Evolutionary conservation across 2,329 filamentous ascomycete species (phyloP), one percentile per base, ranked within the genome.

Genomic region (Microsporum ferrugineum): DNA sequence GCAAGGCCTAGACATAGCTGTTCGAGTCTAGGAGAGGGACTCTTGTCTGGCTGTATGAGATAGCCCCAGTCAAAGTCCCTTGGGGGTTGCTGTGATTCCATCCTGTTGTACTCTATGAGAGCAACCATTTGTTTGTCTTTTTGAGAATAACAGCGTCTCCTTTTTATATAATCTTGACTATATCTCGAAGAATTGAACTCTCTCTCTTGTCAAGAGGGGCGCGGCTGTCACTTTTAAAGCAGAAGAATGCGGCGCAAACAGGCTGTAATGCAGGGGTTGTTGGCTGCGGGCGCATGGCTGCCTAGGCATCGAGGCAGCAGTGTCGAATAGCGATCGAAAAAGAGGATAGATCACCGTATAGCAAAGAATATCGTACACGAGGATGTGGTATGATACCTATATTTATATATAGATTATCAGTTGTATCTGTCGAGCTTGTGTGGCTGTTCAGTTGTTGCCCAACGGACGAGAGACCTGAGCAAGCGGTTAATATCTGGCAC

Each of bases 1-100:
- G 83, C 86, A 66, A 91, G 84, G 36, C 86, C 84, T 66, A 84
- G 76, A 65, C 90, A 79, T 36, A 91, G 77, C 60, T 85, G 84
- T 71, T 88, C 82, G 33, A 91, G 79, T 51, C 86, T 72, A 59
- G 82, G 81, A 2, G 86, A 86, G 3, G 88, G 84, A 56, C 81
- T 82, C 72, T 89, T 89, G 71, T 88, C 79, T 39, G 77, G 73
- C 65, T 84, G 81, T 68, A 88, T 88, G 68, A 91, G 79, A 14
- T 67, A 71, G 57, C 83, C 82, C 75, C 88, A 89, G 66, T 77
- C 57, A 57, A 63, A 81, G 57, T 70, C 70, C 57, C 65, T 64
- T 36, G 65, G 65, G 12, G 45, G 55, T 55, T 69, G 65, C 63
- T 68, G 71, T 65, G 39, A 31, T 29, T 56, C 47, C 62, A 63